Evolutionary conservation across 2,329 filamentous ascomycete genomes (phyloP).

Genomic region (Aureobasidium namibiae): DNA sequence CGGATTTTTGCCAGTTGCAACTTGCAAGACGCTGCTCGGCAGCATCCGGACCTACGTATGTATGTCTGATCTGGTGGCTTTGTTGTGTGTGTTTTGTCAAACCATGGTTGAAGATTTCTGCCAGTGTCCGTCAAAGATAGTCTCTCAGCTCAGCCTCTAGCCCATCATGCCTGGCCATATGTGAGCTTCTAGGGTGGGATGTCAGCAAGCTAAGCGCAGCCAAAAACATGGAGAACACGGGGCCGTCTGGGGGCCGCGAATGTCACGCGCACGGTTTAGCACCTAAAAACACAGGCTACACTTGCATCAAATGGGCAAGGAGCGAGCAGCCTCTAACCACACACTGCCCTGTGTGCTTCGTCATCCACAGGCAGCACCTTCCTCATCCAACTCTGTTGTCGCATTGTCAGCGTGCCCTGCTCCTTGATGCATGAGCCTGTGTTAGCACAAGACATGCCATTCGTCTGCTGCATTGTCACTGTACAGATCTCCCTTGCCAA

Average conservation of each 20-base stretch:
- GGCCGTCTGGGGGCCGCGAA: conserved; percentile 10
- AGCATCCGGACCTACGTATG: not conserved
- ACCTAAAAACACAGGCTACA: too few species aligned
- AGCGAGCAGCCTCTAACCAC: not conserved
- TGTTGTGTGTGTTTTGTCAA: not conserved
- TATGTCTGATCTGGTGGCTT: not conserved
- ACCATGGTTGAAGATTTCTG: not conserved
- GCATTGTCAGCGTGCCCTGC: not conserved
- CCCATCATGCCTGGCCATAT: not conserved
- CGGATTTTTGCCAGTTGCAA: not conserved
- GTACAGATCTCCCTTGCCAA: conserved; percentile 7
- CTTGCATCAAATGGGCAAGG: not conserved
- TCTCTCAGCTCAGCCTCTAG: not conserved
- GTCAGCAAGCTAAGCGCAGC: conserved; percentile 9
- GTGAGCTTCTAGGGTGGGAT: not conserved
- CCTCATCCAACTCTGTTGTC: not conserved
- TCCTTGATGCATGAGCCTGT: not conserved
- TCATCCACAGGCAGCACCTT: not conserved
- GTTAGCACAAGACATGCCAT: not conserved
- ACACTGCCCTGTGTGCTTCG: not conserved
- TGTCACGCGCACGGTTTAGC: conserved; percentile 9
- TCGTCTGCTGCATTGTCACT: not conserved
- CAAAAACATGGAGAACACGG: conserved; percentile 12
- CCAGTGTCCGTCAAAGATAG: not conserved
- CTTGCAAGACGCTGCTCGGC: not conserved